A percentile compares a stretch with the other conserved stretches of the same genome.
Conservation (phyloP, 2,329 filamentous ascomycete genomes). For the Metarhizium humberi region DNA sequence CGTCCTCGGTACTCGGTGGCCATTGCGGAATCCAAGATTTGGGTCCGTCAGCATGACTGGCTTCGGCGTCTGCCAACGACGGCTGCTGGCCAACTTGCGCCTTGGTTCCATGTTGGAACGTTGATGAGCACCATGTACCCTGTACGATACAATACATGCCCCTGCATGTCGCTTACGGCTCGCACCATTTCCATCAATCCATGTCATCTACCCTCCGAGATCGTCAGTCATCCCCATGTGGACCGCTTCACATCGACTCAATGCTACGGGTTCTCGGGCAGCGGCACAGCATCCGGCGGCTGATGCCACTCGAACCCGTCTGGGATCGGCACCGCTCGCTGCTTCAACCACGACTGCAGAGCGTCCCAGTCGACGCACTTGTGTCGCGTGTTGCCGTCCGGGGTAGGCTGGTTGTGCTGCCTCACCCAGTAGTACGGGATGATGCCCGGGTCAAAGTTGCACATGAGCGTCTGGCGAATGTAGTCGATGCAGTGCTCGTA, state of each 20-base stretch:
- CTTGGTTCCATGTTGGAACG: too few species aligned
- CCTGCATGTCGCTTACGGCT: too few species aligned
- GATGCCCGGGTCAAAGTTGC: constrained; percentile 11
- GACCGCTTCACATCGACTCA: too few species aligned
- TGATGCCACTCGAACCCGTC: constrained; percentile 7
- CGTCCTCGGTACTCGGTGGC: too few species aligned
- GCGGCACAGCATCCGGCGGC: background rate
- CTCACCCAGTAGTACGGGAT: constrained; percentile 7
- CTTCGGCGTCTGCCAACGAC: too few species aligned
- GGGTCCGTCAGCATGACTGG: too few species aligned
- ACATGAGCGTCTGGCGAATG: constrained; percentile 30
- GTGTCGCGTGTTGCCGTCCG: constrained; percentile 5
- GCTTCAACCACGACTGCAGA: constrained; percentile 4
- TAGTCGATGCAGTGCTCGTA: constrained; percentile 28
- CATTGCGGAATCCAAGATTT: too few species aligned
- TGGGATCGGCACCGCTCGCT: constrained; percentile 4
- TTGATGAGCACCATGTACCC: too few species aligned
- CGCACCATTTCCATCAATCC: too few species aligned
- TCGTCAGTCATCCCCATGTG: too few species aligned
- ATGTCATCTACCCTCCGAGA: background rate
- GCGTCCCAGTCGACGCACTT: constrained; percentile 7
- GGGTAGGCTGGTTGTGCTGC: constrained; percentile 6
- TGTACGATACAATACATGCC: too few species aligned
- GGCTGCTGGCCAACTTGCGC: too few species aligned
- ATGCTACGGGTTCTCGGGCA: background rate